Conservation (phyloP, 345 rosid genomes). For the Dipteronia dyeriana region DNA sequence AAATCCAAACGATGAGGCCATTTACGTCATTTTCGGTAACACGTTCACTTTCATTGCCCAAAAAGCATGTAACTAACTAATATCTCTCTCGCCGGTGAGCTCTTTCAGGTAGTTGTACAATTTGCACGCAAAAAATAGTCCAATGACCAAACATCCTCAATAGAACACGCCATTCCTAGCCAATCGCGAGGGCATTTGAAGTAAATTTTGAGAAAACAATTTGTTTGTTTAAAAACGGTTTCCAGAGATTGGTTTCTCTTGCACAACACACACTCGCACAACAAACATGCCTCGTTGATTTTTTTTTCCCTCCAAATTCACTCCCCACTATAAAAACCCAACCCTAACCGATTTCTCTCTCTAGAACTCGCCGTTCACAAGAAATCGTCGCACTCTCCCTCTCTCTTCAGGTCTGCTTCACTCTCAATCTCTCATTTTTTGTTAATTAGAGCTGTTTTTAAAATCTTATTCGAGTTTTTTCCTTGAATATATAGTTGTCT, state of each 20-base stretch:
- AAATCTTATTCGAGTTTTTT: no score
- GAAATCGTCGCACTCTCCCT: constrained; percentile 1
- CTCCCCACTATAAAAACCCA: constrained; percentile 14
- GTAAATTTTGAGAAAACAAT: constrained; percentile 9
- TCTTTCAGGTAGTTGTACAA: constrained; percentile 15
- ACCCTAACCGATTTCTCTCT: constrained; percentile 18
- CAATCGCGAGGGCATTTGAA: neutral
- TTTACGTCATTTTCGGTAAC: neutral
- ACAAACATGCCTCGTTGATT: constrained; percentile 3
- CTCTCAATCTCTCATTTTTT: neutral
- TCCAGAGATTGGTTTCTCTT: neutral
- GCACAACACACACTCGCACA: neutral
- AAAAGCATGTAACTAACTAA: neutral
- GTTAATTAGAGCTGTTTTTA: no score
- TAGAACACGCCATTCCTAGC: no score
- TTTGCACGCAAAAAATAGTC: neutral
- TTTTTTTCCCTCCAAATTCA: constrained; percentile 37
- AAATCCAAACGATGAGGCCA: neutral
- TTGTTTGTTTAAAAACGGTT: constrained; percentile 24
- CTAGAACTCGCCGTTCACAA: neutral
- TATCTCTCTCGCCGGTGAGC: neutral
- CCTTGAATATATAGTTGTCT: no score
- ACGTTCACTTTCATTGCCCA: neutral
- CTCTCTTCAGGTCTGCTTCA: constrained; percentile 15
- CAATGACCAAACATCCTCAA: constrained; percentile 15